Evolutionary conservation across 805 yeast genomes (phyloP).

Genomic region (Metschnikowia cerradonensis): DNA sequence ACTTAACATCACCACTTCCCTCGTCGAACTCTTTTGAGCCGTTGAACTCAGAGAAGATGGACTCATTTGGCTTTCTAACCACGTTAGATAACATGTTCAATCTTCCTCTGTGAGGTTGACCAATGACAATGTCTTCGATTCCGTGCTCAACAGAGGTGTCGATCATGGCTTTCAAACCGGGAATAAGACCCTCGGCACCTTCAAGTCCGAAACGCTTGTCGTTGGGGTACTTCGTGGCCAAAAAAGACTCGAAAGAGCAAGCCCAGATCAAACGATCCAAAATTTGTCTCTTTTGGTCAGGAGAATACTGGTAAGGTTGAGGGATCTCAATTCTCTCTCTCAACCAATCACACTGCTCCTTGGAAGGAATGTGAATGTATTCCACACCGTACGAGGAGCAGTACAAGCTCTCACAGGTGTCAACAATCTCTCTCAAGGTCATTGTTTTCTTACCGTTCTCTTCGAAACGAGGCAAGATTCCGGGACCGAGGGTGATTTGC

Average conservation of each 20-base stretch:
- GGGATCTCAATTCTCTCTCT: constrained; percentile 96
- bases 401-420: constrained; percentile 76
- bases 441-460: constrained; percentile 57
- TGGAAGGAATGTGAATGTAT: constrained; percentile 94
- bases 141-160: constrained; percentile 92
- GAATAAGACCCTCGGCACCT: constrained; percentile 96
- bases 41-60: constrained; percentile 92
- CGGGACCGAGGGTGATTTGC: constrained; percentile 91
- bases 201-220: constrained; percentile 98
- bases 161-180: constrained; percentile 94
- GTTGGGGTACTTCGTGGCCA: constrained; percentile 94
- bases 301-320: constrained; percentile 71
- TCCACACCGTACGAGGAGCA: constrained; percentile 90
- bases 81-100: constrained; percentile 96
- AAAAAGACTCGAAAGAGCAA: constrained; percentile 85
- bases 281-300: constrained; percentile 93
- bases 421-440: constrained; percentile 75
- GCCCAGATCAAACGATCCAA: constrained; percentile 97
- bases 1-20: constrained; percentile 98
- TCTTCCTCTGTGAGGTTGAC: constrained; percentile 99
- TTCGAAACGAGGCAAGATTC: constrained; percentile 90
- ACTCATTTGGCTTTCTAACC: constrained; percentile 97
- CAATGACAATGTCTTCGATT: constrained; percentile 92
- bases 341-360: constrained; percentile 96
- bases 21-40: constrained; percentile 89